A percentile compares a stretch with the other conserved stretches of the same genome.
Conservation (phyloP, 768 basidiomycete genomes). For the Agrocybe praecox region DNA sequence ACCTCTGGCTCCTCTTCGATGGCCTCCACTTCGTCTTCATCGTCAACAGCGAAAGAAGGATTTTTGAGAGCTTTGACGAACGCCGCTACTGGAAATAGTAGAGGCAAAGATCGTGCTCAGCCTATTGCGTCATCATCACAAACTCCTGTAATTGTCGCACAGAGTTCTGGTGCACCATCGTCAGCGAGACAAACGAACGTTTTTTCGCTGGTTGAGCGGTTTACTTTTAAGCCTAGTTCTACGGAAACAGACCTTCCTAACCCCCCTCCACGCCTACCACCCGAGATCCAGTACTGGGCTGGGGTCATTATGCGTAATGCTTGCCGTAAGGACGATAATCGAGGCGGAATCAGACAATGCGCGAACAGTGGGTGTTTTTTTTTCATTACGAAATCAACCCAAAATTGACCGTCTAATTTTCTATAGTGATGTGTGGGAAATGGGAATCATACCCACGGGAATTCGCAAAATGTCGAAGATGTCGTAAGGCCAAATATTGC, state of each 20-base stretch:
- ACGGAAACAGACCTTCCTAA: conserved; percentile 71
- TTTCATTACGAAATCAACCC: background rate
- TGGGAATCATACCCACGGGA: conserved; percentile 94
- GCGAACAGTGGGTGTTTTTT: conserved; percentile 76
- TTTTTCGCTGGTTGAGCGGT: conserved; percentile 94
- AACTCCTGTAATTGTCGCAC: background rate
- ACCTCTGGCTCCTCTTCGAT: conserved; percentile 1
- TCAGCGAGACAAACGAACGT: conserved; percentile 75
- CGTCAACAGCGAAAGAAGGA: conserved; percentile 17
- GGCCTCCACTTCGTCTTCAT: conserved; percentile 1
- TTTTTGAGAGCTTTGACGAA: conserved; percentile 50
- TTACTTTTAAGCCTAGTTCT: conserved; percentile 91
- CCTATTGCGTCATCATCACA: conserved; percentile 11
- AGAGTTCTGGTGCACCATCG: conserved; percentile 17
- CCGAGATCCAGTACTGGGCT: conserved; percentile 98
- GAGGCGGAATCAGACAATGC: conserved; percentile 95
- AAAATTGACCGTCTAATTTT: background rate
- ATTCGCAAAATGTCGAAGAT: conserved; percentile 95
- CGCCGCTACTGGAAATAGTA: conserved; percentile 27
- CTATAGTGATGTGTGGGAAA: conserved; percentile 85
- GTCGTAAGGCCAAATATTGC: conserved; percentile 98
- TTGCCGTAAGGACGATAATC: conserved; percentile 92
- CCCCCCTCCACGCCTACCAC: conserved; percentile 72
- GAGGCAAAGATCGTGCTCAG: conserved; percentile 23
- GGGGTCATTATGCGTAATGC: conserved; percentile 99